These are phyloP conservation scores for Obba rivulosa DNA, from an alignment of 768 basidiomycete genomes.

Conservation along the genomic window DNA sequence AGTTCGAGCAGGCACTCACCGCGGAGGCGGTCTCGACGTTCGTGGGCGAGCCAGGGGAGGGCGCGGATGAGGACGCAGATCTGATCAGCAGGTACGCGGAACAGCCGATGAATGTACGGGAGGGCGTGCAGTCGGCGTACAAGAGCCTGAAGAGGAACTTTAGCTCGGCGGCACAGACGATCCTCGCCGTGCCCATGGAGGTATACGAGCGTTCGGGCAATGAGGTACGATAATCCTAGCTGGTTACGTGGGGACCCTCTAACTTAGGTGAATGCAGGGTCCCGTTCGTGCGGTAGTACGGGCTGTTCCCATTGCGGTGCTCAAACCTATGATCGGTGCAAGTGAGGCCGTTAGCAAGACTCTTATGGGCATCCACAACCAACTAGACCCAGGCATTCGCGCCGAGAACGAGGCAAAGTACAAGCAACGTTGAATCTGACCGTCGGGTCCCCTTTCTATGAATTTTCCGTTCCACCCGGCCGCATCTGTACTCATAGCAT, in stretches of 20 bases:
- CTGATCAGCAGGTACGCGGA: constrained; percentile 86
- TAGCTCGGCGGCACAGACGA: constrained; percentile 94
- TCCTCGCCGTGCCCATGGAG: constrained; percentile 98
- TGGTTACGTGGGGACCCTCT: constrained; percentile 1
- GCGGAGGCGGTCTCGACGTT: constrained; percentile 50
- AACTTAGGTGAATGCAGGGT: constrained; percentile 46
- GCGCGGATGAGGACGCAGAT: constrained; percentile 46
- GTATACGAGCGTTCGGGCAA: constrained; percentile 92
- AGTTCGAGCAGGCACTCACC: constrained; percentile 59
- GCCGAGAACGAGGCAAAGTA: constrained; percentile 92
- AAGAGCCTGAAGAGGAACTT: constrained; percentile 81
- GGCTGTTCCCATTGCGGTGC: constrained; percentile 94
- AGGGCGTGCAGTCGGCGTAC: constrained; percentile 92
- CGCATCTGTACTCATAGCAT: constrained; percentile 14
- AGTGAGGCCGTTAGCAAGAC: constrained; percentile 97
- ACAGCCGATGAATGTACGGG: constrained; percentile 77
- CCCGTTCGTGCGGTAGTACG: constrained; percentile 91
- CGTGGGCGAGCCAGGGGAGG: constrained; percentile 20
- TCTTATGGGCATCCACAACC: constrained; percentile 86
- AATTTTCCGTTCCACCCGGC: constrained; percentile 8
- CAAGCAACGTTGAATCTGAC: constrained; percentile 57
- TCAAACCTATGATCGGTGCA: constrained; percentile 98
- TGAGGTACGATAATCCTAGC: constrained; percentile 50
- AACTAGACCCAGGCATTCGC: constrained; percentile 80
- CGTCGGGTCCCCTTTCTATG: constrained; percentile 1